Percentiles rank a stretch among this genome's conserved stretches.
Evolutionary conservation across 2,329 filamentous ascomycete species (phyloP).

Genomic region (Cordyceps fumosorosea): DNA sequence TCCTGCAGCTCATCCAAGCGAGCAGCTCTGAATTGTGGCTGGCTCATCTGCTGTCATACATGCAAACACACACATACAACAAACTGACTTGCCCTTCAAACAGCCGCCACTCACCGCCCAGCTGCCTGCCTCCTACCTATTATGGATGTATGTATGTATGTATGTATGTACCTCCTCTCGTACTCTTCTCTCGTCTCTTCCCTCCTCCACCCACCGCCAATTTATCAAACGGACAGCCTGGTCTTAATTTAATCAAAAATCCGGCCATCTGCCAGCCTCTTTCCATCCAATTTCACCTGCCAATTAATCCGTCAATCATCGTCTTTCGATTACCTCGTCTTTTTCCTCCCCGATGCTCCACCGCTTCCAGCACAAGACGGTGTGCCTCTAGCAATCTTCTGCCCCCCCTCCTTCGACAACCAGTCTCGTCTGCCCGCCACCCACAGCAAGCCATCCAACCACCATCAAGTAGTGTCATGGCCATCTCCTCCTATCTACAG

Average conservation of each 20-base stretch:
- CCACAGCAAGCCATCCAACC: neutral
- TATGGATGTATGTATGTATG: too few species aligned
- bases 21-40: neutral
- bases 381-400: slow-evolving; percentile 4
- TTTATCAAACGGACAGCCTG: neutral
- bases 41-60: neutral
- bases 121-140: neutral
- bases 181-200: neutral
- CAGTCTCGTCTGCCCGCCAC: neutral
- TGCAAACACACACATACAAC: neutral
- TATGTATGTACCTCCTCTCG: neutral
- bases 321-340: neutral
- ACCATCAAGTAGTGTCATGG: neutral
- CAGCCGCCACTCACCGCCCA: neutral
- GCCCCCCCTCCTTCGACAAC: neutral
- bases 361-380: neutral
- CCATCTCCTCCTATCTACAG: neutral
- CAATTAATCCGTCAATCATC: slow-evolving; percentile 11
- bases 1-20: neutral
- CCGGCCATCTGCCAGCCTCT: neutral
- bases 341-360: neutral
- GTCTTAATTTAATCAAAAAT: neutral
- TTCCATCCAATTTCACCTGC: neutral
- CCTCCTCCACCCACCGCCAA: neutral
- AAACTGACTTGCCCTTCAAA: neutral